Evolutionary conservation across 1,139 yeast species (phyloP), one percentile per base, ranked within the genome.

Genomic region (Geotrichum australiense): DNA sequence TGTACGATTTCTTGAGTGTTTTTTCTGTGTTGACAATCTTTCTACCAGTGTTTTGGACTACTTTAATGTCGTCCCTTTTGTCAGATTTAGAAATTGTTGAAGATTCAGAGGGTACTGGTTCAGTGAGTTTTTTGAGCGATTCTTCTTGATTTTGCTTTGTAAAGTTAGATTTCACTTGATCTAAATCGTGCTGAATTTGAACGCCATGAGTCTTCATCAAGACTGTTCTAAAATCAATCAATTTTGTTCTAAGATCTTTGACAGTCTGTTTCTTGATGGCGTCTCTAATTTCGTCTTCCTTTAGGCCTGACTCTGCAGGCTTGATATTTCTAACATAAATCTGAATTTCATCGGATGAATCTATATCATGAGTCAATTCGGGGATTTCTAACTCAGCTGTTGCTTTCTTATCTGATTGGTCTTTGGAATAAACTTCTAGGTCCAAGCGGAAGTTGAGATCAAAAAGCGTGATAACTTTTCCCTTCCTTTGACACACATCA

Each of bases 401-500:
- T 7, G 25, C 35, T 21, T 59, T 62, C 41, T 67, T 70, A 24
- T 49, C 52, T 7, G 59, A 65, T 2, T 59, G 64, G 11, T 54
- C 63, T 4, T 61, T 58, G 23, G 56, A 57, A 27, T 32, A 35
- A 7, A 94, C 91, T 5, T 62, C 62, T 54, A 78, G 76, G n/a
- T 68, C 70, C 47, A 89, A 61, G 1, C 74, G 78, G 44, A 89
- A 53, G 49, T 78, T 74, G 59, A 93, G 67, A 58, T 91, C 98
- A 62, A 85, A 91, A 47, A 91, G 68, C 2, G 95, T 84, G 54
- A 91, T 89, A 31, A 91, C 94, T 61, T 91, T 89, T 15, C 99
- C 98, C 64, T 93, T 91, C 54, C 98, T 78, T 66, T 91, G 98
- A 49, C 86, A 82, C 25, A 91, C 97, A 58, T 87, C 97, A 48